Base-by-base conservation (phyloP, 2,329 filamentous ascomycete genomes). In the Coniochaeta hoffmannii region DNA sequence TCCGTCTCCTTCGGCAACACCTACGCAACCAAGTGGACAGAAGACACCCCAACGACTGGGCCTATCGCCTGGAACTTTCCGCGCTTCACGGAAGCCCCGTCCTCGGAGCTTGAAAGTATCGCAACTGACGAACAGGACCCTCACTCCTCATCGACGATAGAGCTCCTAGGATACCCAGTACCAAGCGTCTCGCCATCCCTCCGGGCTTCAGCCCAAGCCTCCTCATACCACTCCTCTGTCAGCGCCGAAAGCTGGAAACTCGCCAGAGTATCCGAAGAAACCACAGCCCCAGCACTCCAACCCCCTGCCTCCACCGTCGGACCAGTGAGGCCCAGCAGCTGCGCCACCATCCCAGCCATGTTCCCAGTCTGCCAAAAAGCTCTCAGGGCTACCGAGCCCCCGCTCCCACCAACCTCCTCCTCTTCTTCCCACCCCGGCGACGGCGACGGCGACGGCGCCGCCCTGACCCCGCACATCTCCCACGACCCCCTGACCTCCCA, bases 291-390 rank as follows among this genome's bases (percentile, higher is more conserved):
- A 4, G 19, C 41, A 3, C 22, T 9, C 3, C 36, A 22, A 8
- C 11, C 36, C n/a, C 14, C 7, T 55, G 17, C 31, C 57, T 1
- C 58, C 60, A n/a, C 56, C 58, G 11, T 32, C 57, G 5, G 54
- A 53, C 15, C 56, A 61, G n/a, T n/a, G 12, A 56, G 41, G 4
- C 57, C 46, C 15, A 28, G 49, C 11, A 38, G n/a, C 17, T 41
- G 36, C 24, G 15, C 24, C 15, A 46, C 41, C 41, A 46, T 46
- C 24, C 41, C 41, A 12, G 41, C 41, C 22, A 46, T 46, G 41
- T 46, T 46, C 41, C 41, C 41, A 19, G 41, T 46, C 19, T 46
- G 41, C 41, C 11, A 19, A 7, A 26, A n/a, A 2, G 24, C 41
- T 2, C 7, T 46, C 7, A 46, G 19, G 12, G 3, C 14, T 11